Percentiles rank a stretch among this genome's conserved stretches.
These are phyloP conservation scores for Rhizodiscina lignyota DNA, from an alignment of 495 filamentous ascomycete species.

Conservation along the genomic window DNA sequence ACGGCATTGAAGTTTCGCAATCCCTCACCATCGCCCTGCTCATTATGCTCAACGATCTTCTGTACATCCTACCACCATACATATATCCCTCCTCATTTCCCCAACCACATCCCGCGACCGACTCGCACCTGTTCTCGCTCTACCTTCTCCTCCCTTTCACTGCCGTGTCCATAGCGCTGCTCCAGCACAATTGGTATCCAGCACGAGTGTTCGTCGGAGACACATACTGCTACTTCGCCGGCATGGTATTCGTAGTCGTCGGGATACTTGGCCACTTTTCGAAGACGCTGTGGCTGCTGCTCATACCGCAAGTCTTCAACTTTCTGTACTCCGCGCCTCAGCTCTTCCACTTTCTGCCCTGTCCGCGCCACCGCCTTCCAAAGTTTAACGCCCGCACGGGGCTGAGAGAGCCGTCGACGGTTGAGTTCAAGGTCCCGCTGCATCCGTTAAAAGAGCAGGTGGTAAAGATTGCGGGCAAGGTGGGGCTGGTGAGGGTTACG, in stretches of 20 bases:
- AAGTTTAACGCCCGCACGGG: constrained; percentile 73
- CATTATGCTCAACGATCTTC: constrained; percentile 64
- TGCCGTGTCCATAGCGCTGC: constrained; percentile 74
- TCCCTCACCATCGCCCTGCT: constrained; percentile 79
- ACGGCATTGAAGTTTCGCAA: constrained; percentile 91
- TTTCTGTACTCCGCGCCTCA: constrained; percentile 88
- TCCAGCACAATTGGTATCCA: constrained; percentile 91
- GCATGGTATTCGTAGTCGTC: constrained; percentile 97
- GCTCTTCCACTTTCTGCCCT: constrained; percentile 75
- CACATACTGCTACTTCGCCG: constrained; percentile 98
- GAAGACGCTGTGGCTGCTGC: constrained; percentile 82
- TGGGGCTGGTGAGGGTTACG: constrained; percentile 22
- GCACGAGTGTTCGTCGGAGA: constrained; percentile 92
- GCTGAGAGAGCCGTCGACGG: constrained; percentile 67
- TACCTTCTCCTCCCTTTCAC: constrained; percentile 90
- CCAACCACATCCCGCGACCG: constrained; percentile 88
- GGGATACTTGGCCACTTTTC: constrained; percentile 94
- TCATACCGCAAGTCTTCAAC: constrained; percentile 92
- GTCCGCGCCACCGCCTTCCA: constrained; percentile 80
- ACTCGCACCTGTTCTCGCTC: constrained; percentile 88
- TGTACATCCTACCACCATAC: constrained; percentile 56
- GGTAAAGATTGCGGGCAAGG: not conserved
- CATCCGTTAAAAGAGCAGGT: constrained; percentile 14
- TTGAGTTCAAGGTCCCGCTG: constrained; percentile 63
- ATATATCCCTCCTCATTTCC: too few species aligned